Evolutionary conservation across 129 eudicot genomes (phyloP).

Genomic region (Scalesia atractyloides): DNA sequence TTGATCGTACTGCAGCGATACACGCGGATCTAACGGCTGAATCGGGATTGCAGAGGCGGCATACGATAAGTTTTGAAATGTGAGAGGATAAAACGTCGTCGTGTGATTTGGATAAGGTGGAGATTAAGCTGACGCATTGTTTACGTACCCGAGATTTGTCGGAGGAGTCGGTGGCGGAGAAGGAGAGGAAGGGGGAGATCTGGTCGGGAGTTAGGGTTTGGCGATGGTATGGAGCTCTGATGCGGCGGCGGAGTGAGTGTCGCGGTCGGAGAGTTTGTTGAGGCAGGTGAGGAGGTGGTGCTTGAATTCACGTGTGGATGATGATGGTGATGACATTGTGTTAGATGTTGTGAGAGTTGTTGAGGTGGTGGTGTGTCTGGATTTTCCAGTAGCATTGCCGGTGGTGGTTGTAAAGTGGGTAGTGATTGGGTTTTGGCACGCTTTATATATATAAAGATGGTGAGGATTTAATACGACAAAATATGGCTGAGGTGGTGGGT

Average conservation of each 20-base stretch:
- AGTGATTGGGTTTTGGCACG: conserved; percentile 24
- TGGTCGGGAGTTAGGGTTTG: conserved; percentile 46
- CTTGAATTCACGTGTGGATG: conserved; percentile 68
- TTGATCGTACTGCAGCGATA: conserved; percentile 51
- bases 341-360: background rate
- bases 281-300: conserved; percentile 74
- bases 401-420: conserved; percentile 21
- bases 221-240: conserved; percentile 71
- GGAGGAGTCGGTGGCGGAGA: conserved; percentile 68
- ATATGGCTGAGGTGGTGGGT: background rate
- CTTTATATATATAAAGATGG: conserved; percentile 31
- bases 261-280: conserved; percentile 80
- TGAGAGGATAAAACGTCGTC: conserved; percentile 60
- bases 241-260: conserved; percentile 80
- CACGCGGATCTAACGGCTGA: conserved; percentile 75
- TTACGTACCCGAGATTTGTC: conserved; percentile 71
- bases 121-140: conserved; percentile 61
- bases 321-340: conserved; percentile 46
- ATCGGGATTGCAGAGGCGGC: conserved; percentile 77
- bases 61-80: conserved; percentile 61
- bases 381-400: conserved; percentile 57
- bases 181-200: conserved; percentile 61
- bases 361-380: conserved; percentile 69
- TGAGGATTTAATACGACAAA: conserved; percentile 25
- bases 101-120: conserved; percentile 61